Evolutionary conservation across 2,329 filamentous ascomycete genomes (phyloP).

Genomic region (Ophiostoma quercus): DNA sequence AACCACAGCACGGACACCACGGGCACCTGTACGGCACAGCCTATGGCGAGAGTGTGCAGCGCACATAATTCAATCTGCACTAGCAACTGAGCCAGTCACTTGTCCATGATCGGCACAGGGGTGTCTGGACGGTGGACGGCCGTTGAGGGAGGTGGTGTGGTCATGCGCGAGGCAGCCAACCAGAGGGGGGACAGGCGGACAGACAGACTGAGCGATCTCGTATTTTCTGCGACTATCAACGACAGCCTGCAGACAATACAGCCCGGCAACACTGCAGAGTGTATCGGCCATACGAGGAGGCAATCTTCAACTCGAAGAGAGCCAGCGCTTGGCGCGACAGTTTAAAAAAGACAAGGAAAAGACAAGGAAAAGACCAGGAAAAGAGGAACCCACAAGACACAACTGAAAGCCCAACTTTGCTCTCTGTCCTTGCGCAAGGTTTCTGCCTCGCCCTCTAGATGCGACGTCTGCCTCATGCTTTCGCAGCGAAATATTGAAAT

Average conservation of each 20-base stretch:
- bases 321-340: neutral
- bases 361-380: neutral
- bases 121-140: neutral
- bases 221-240: neutral
- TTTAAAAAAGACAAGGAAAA: neutral
- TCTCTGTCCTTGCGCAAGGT: neutral
- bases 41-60: conserved; percentile 26
- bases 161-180: conserved; percentile 12
- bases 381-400: neutral
- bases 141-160: neutral
- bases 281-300: neutral
- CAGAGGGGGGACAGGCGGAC: neutral
- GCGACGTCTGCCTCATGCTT: neutral
- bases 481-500: neutral
- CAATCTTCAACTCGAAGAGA: neutral
- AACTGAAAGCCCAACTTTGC: neutral
- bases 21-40: conserved; percentile 25
- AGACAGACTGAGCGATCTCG: neutral
- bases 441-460: neutral
- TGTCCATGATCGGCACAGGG: neutral
- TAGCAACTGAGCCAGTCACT: neutral
- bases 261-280: neutral
- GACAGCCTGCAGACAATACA: neutral
- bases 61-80: conserved; percentile 19
- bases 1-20: conserved; percentile 23